phyloP scores from a whole-genome alignment of 345 rosid species.

The Bruguiera sexangula region DNA sequence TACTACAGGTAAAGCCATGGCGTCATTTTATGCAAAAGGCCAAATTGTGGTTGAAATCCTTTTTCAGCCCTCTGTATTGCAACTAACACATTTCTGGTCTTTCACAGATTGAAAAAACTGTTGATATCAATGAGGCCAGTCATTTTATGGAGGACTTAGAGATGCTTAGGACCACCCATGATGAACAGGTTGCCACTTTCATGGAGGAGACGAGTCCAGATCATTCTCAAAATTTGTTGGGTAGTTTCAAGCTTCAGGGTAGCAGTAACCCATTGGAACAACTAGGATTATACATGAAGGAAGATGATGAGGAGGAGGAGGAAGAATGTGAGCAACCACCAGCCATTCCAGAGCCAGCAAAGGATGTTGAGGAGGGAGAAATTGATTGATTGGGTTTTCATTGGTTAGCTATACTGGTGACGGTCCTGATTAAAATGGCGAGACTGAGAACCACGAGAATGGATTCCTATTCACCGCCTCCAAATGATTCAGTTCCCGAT shows the following conservation, averaged over 20 bases:
- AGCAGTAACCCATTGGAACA: conserved; percentile 71
- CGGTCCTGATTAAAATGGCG: background rate
- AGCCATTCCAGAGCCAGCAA: conserved; percentile 25
- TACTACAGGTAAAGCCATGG: conserved; percentile 50
- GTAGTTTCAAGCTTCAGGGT: conserved; percentile 69
- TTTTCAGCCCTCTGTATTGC: background rate
- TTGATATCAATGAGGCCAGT: conserved; percentile 77
- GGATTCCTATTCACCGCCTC: background rate
- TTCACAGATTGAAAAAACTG: conserved; percentile 90
- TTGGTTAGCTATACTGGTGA: background rate
- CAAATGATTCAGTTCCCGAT: background rate
- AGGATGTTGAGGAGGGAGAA: conserved; percentile 87
- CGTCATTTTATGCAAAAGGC: background rate
- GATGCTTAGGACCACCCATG: conserved; percentile 55
- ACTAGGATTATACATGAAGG: conserved; percentile 78
- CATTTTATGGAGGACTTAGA: conserved; percentile 79
- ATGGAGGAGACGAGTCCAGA: conserved; percentile 56
- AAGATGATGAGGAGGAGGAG: conserved; percentile 41
- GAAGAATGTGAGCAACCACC: conserved; percentile 50
- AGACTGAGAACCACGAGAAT: background rate
- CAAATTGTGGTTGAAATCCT: background rate
- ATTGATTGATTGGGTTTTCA: conserved; percentile 40
- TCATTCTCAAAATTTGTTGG: conserved; percentile 40
- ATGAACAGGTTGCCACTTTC: conserved; percentile 47
- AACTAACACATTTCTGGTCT: conserved; percentile 4